Percentiles rank a stretch among this genome's conserved stretches.
These are phyloP conservation scores for Yarrowia phangngaensis DNA, from an alignment of 805 yeast species.

Conservation along the genomic window DNA sequence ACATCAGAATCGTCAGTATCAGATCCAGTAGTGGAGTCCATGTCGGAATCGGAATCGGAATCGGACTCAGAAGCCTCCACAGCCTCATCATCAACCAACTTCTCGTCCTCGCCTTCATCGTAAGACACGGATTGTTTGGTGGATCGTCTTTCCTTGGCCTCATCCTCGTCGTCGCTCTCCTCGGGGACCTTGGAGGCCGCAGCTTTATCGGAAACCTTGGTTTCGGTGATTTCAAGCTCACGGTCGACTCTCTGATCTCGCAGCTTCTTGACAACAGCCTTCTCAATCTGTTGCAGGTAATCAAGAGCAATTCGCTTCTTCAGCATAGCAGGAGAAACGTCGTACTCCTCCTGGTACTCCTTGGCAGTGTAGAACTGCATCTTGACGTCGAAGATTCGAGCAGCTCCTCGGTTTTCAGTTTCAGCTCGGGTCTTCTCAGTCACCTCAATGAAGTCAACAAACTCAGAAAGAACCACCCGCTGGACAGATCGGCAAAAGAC, in stretches of 20 bases:
- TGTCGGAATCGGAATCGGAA: constrained; percentile 44
- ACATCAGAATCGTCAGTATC: constrained; percentile 45
- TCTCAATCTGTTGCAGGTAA: constrained; percentile 69
- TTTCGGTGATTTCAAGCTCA: constrained; percentile 53
- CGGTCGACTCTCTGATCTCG: constrained; percentile 55
- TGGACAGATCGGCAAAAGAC: constrained; percentile 89
- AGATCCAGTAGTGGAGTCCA: no score
- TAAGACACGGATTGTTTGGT: constrained; percentile 85
- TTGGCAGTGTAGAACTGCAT: constrained; percentile 68
- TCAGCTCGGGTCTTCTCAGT: constrained; percentile 71
- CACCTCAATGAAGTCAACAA: constrained; percentile 78
- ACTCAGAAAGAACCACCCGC: constrained; percentile 78
- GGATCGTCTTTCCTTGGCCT: constrained; percentile 56
- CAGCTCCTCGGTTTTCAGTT: constrained; percentile 39
- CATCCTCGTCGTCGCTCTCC: constrained; percentile 45
- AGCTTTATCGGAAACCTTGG: constrained; percentile 43
- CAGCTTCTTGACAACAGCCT: constrained; percentile 71
- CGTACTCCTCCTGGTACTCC: constrained; percentile 86
- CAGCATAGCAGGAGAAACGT: constrained; percentile 73
- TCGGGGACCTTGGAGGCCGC: constrained; percentile 38
- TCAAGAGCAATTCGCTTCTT: constrained; percentile 60
- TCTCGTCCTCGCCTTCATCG: constrained; percentile 90
- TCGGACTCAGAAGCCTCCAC: constrained; percentile 38
- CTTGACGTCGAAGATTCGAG: constrained; percentile 71
- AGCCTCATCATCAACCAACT: constrained; percentile 42